Percentiles rank a stretch among this genome's conserved stretches.
Conservation (phyloP, 331 rosid species). For the Pyrus hybrid region DNA sequence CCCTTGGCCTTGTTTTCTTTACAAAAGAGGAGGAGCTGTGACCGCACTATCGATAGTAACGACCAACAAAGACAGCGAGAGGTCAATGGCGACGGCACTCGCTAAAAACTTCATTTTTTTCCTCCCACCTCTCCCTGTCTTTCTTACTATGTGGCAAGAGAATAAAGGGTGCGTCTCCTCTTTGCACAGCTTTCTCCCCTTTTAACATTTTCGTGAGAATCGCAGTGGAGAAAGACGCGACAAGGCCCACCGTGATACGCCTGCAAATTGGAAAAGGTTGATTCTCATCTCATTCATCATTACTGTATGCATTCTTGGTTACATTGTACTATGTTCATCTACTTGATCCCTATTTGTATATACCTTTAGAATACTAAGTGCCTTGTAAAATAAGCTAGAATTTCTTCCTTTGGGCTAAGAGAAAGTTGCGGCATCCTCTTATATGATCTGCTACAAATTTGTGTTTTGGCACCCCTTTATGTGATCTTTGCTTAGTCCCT, state of each 20-base stretch:
- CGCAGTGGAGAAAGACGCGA: slow-evolving; percentile 6
- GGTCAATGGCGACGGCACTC: background rate
- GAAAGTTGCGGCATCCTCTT: background rate
- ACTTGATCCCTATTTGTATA: background rate
- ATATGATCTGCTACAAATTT: background rate
- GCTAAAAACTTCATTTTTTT: background rate
- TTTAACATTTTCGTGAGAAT: background rate
- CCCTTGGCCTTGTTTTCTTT: slow-evolving; percentile 27
- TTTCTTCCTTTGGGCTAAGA: background rate
- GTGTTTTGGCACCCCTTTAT: background rate
- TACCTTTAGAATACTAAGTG: background rate
- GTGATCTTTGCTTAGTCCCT: too few relatives aligned
- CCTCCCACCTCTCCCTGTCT: background rate
- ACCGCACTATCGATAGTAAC: slow-evolving; percentile 26
- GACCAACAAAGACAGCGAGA: background rate
- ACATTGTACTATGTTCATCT: background rate
- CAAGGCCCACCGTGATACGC: slow-evolving; percentile 3
- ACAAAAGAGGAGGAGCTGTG: slow-evolving; percentile 26
- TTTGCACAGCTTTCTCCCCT: background rate
- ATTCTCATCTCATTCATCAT: background rate
- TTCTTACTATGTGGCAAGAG: slow-evolving; percentile 5
- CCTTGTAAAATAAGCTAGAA: background rate
- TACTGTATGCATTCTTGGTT: background rate
- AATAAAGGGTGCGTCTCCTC: slow-evolving; percentile 24
- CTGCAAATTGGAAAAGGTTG: background rate